A percentile compares a stretch with the other conserved stretches of the same genome.
phyloP scores from a whole-genome alignment of 129 eudicot genomes.

The Arctium lappa region DNA sequence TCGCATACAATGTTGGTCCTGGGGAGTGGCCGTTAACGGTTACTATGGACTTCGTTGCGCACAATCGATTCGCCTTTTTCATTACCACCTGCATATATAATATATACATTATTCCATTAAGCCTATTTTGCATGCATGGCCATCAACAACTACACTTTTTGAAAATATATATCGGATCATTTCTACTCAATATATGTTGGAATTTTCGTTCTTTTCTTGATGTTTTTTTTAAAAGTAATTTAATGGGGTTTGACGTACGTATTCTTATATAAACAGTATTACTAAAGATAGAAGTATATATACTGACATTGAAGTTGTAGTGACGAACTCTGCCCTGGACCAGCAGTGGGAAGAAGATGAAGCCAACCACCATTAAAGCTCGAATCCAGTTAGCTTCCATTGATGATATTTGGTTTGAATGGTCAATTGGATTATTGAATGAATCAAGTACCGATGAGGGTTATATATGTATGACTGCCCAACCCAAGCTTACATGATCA shows the following conservation, averaged over 20 bases:
- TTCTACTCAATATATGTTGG: no score
- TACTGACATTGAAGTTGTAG: conserved; percentile 58
- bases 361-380: conserved; percentile 36
- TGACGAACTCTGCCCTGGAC: conserved; percentile 58
- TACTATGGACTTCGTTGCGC: conserved; percentile 61
- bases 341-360: conserved; percentile 40
- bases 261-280: not conserved
- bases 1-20: conserved; percentile 72
- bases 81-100: conserved; percentile 43
- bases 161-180: not conserved
- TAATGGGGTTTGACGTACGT: not conserved
- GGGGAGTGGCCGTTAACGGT: conserved; percentile 66
- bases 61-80: conserved; percentile 59
- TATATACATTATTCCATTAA: not conserved
- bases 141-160: no score
- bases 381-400: conserved; percentile 23
- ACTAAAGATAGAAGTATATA: not conserved
- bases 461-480: conserved; percentile 23
- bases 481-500: conserved; percentile 39
- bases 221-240: not conserved
- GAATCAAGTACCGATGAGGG: conserved; percentile 8
- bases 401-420: conserved; percentile 5
- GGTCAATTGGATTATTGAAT: not conserved
- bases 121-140: not conserved
- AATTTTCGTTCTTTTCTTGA: no score